Evolutionary conservation across 176 grass and related monocot genomes (phyloP).

Genomic region (Zizania latifolia): DNA sequence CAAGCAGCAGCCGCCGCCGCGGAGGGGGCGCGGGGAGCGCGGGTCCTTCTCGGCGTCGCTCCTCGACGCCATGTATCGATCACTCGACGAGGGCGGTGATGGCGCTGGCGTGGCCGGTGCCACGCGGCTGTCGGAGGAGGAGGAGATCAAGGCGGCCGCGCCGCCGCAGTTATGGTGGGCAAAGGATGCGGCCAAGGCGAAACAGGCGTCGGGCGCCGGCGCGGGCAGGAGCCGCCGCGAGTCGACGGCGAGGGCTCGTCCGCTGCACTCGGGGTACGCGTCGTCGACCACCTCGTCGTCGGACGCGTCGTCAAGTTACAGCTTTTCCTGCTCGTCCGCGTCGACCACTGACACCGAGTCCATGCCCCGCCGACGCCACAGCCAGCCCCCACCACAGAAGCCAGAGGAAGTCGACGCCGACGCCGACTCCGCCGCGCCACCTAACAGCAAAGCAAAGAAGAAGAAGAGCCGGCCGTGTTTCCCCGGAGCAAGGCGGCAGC

Average conservation of each 20-base stretch:
- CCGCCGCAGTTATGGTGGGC: conserved; percentile 56
- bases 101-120: background rate
- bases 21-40: too few species aligned
- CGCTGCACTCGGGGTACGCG: conserved; percentile 36
- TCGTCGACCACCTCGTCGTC: conserved; percentile 51
- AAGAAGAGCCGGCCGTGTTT: conserved; percentile 34
- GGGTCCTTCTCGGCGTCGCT: too few species aligned
- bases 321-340: conserved; percentile 49
- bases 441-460: conserved; percentile 13
- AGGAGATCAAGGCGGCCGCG: background rate
- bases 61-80: conserved; percentile 64
- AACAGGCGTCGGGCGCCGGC: conserved; percentile 3
- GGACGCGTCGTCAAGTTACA: conserved; percentile 45
- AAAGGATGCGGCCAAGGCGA: conserved; percentile 22
- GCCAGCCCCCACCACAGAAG: conserved; percentile 11
- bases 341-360: conserved; percentile 40
- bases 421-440: background rate
- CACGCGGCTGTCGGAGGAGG: conserved; percentile 6
- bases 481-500: conserved; percentile 1
- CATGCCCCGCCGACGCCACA: background rate
- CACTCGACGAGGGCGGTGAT: conserved; percentile 36
- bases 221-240: conserved; percentile 20
- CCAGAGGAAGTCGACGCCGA: background rate
- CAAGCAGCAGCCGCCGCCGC: too few species aligned
- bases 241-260: background rate